Conservation (phyloP, 768 basidiomycete species). For the Podaxis rugospora region DNA sequence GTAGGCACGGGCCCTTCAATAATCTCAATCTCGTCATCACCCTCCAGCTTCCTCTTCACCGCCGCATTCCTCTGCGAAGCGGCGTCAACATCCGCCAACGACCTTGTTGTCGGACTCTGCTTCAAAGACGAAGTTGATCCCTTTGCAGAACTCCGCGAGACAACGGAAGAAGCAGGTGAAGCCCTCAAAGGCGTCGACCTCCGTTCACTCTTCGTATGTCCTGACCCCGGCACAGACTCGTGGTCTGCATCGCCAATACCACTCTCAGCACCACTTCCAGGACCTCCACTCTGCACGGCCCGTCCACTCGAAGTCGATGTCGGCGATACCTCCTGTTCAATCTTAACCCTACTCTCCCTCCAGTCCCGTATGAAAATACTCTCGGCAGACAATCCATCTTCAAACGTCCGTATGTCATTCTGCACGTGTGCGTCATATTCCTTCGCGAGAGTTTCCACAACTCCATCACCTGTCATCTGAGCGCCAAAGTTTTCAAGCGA, state of each 20-base stretch:
- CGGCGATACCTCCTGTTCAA: slow-evolving; percentile 27
- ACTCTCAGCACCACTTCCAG: slow-evolving; percentile 7
- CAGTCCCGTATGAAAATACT: slow-evolving; percentile 71
- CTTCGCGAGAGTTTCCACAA: slow-evolving; percentile 26
- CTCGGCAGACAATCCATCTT: slow-evolving; percentile 60
- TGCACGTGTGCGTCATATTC: slow-evolving; percentile 31
- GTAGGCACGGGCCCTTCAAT: slow-evolving; percentile 38
- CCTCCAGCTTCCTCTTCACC: slow-evolving; percentile 48
- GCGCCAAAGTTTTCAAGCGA: slow-evolving; percentile 70
- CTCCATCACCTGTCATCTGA: slow-evolving; percentile 57
- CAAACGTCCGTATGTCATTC: slow-evolving; percentile 51
- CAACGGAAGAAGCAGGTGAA: slow-evolving; percentile 39
- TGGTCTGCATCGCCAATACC: slow-evolving; percentile 16
- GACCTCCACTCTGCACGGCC: slow-evolving; percentile 9
- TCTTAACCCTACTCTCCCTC: slow-evolving; percentile 61
- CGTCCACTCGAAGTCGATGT: slow-evolving; percentile 19
- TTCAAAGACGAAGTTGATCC: slow-evolving; percentile 49
- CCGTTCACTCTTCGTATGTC: slow-evolving; percentile 11
- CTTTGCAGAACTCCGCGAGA: slow-evolving; percentile 40
- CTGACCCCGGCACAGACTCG: slow-evolving; percentile 14
- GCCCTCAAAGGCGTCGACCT: slow-evolving; percentile 23
- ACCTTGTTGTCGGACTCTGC: slow-evolving; percentile 42
- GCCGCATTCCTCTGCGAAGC: slow-evolving; percentile 21
- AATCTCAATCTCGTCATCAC: slow-evolving; percentile 51
- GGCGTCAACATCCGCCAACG: slow-evolving; percentile 37